Evolutionary conservation across 441 rosid genomes (phyloP), one percentile per base, ranked within the genome.

Genomic region (Adansonia rubrostipa): DNA sequence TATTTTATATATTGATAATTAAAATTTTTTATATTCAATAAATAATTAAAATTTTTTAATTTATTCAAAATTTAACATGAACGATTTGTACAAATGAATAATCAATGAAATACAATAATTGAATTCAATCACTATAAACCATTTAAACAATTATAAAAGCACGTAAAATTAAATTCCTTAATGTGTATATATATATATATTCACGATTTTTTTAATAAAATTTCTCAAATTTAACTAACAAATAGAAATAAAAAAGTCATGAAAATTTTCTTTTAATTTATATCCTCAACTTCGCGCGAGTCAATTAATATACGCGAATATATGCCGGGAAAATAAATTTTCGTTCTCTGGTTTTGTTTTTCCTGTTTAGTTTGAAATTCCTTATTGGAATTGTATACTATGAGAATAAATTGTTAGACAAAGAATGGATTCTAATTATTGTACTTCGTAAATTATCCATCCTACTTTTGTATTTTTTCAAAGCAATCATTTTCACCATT

Each of bases 401-500:
- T 6, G 8, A 57, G 76, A 73, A 73, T 73, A 73, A 73, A 42
- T 57, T 57, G 42, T 6, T 40, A 73, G 65, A 57, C 7, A 57
- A 57, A 14, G 33, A 73, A 10, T 73, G 53, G 53, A 40, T 56
- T 57, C 76, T 73, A 73, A 36, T 57, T 57, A 57, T 19, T 17
- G 36, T 17, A 36, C 50, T 73, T 56, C 19, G 65, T 56, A 56
- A 42, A 24, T 70, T 33, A 56, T 17, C 0, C n/a, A 5, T 48
- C 13, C 19, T 56, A 56, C 20, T 36, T 1, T 56, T 56, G 54
- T 42, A 57, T 13, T 57, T 54, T 44, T 42, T 42, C 66, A 42
- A 56, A 58, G 36, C 76, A 20, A 73, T 42, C 76, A 57, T 57
- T 19, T 57, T 73, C 66, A 73, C 42, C 54, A 73, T 40, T 57